Evolutionary conservation across 768 basidiomycete genomes (phyloP).

Genomic region (Hortiboletus campestris): DNA sequence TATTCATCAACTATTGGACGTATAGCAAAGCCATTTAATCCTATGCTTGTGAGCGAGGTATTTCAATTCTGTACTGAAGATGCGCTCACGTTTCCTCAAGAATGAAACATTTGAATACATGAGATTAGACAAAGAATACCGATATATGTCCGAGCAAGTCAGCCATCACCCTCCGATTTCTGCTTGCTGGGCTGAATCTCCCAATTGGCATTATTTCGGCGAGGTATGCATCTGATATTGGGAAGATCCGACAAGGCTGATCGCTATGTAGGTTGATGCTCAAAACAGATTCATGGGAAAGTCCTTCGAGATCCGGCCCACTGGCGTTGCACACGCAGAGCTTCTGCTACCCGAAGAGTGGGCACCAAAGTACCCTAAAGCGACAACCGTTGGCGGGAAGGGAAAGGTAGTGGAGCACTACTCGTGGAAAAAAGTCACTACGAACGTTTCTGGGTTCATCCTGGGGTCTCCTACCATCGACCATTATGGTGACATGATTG

Average conservation of each 20-base stretch:
- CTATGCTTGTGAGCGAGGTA: constrained; percentile 69
- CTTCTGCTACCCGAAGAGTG: constrained; percentile 69
- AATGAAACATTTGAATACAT: constrained; percentile 96
- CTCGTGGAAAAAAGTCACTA: constrained; percentile 94
- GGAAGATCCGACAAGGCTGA: not conserved
- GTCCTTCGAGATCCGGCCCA: constrained; percentile 94
- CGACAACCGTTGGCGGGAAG: constrained; percentile 37
- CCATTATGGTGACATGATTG: constrained; percentile 93
- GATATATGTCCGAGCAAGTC: constrained; percentile 95
- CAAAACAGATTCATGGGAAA: constrained; percentile 97
- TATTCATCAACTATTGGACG: constrained; percentile 95
- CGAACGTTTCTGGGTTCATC: constrained; percentile 90
- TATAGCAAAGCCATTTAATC: constrained; percentile 97
- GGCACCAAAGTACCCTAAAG: constrained; percentile 61
- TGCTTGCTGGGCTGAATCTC: constrained; percentile 92
- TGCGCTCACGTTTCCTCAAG: constrained; percentile 32
- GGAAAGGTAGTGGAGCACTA: constrained; percentile 84
- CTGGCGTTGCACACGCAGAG: constrained; percentile 89
- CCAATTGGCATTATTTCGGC: constrained; percentile 87
- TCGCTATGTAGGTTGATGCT: constrained; percentile 71
- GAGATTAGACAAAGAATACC: constrained; percentile 80
- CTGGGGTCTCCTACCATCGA: constrained; percentile 85
- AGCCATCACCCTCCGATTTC: constrained; percentile 97
- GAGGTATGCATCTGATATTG: constrained; percentile 46
- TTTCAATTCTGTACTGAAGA: not conserved